Percentiles rank a stretch among this genome's conserved stretches.
Conservation (phyloP, 108 stramenopile species). For the Skeletonema grethae region DNA sequence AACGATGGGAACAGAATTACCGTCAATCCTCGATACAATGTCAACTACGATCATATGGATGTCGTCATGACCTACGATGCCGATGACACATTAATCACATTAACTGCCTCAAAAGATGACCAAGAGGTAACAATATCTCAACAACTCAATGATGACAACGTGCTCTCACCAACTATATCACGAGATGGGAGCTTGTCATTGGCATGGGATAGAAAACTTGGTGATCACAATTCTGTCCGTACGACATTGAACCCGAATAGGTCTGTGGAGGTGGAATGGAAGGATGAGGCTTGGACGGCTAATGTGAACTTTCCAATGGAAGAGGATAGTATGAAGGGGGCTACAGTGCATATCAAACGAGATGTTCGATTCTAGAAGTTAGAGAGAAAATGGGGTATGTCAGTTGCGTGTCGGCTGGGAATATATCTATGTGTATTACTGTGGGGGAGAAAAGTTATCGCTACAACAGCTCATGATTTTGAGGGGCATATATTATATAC, state of each 20-base stretch:
- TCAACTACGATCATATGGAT: constrained; percentile 61
- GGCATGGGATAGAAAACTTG: constrained; percentile 79
- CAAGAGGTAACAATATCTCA: constrained; percentile 80
- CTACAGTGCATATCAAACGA: constrained; percentile 80
- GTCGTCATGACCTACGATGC: constrained; percentile 80
- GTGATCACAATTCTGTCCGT: constrained; percentile 62
- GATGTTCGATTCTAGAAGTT: constrained; percentile 80
- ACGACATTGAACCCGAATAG: constrained; percentile 84
- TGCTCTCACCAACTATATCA: constrained; percentile 77
- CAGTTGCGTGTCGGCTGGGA: background rate
- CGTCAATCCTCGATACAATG: constrained; percentile 78
- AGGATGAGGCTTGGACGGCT: constrained; percentile 83
- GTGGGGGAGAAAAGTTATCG: background rate
- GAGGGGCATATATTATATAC: background rate
- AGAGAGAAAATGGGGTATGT: background rate
- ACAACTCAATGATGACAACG: constrained; percentile 73
- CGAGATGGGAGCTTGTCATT: constrained; percentile 73
- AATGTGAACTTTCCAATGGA: constrained; percentile 80
- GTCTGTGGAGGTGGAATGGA: constrained; percentile 81
- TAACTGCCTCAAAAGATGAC: constrained; percentile 72
- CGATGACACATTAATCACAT: constrained; percentile 65
- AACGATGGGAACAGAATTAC: constrained; percentile 76
- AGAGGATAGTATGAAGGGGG: constrained; percentile 65
- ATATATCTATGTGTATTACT: too few relatives aligned
- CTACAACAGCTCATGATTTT: background rate